A percentile compares a stretch with the other conserved stretches of the same genome.
These are phyloP conservation scores for Retiboletus flavoniger DNA, from an alignment of 1,284 basidiomycete genomes.

Conservation along the genomic window DNA sequence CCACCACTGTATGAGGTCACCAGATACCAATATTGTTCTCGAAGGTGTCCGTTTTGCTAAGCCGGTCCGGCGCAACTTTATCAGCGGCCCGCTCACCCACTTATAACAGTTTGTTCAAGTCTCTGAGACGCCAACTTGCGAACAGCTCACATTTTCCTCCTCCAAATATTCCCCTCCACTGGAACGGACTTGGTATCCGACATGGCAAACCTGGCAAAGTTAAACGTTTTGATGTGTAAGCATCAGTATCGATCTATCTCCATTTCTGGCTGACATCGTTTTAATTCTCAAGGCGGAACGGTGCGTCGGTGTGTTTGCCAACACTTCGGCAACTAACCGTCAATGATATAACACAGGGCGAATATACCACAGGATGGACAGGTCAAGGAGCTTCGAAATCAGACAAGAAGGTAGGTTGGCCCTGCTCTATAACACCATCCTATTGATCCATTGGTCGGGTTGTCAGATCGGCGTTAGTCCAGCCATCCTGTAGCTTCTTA, in stretches of 20 bases:
- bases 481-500: constrained; percentile 1
- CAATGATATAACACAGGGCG: constrained; percentile 48
- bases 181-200: not conserved
- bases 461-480: constrained; percentile 63
- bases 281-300: constrained; percentile 54
- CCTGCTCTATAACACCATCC: not conserved
- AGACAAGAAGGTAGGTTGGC: constrained; percentile 77
- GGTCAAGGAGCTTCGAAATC: constrained; percentile 87
- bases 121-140: too few species aligned
- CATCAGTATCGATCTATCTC: constrained; percentile 1
- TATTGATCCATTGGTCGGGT: constrained; percentile 4
- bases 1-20: too few species aligned
- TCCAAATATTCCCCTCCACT: not conserved
- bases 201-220: constrained; percentile 47
- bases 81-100: constrained; percentile 9
- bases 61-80: constrained; percentile 6
- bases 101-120: not conserved
- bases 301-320: constrained; percentile 37
- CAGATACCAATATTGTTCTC: too few species aligned
- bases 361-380: constrained; percentile 95
- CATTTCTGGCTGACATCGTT: constrained; percentile 1
- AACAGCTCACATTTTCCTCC: not conserved
- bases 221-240: constrained; percentile 77
- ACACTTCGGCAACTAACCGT: not conserved
- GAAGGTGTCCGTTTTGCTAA: not conserved